A percentile compares a stretch with the other conserved stretches of the same genome.
phyloP scores from a whole-genome alignment of 2,329 filamentous ascomycete genomes.

The Fusarium pseudoanthophilum region DNA sequence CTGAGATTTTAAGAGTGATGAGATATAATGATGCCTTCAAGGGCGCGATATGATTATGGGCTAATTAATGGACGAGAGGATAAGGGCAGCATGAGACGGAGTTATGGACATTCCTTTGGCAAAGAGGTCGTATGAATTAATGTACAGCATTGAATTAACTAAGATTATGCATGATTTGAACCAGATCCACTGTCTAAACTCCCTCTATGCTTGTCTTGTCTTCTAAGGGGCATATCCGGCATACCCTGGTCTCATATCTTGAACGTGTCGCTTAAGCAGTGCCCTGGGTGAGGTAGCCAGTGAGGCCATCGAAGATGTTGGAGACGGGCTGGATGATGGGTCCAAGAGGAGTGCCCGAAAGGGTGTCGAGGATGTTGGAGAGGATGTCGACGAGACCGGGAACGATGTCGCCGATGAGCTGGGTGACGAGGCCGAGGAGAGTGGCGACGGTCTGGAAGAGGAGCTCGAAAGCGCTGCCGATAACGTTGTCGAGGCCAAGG shows the following conservation, averaged over 20 bases:
- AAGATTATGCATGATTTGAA: neutral
- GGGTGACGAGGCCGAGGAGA: slow-evolving; percentile 12
- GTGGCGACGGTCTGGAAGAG: slow-evolving; percentile 21
- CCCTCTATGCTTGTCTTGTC: neutral
- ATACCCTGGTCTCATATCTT: neutral
- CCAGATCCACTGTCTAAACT: slow-evolving; percentile 14
- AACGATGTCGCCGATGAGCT: slow-evolving; percentile 25
- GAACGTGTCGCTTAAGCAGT: neutral
- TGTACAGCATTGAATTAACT: slow-evolving; percentile 15
- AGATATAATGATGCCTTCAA: neutral
- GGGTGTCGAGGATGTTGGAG: slow-evolving; percentile 11
- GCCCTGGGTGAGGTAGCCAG: slow-evolving; percentile 8
- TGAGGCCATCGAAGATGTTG: neutral
- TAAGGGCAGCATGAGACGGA: neutral
- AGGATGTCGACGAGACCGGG: slow-evolving; percentile 22
- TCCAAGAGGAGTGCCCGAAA: slow-evolving; percentile 13
- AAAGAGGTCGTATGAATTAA: neutral
- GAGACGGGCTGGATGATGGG: slow-evolving; percentile 13
- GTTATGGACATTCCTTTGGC: neutral
- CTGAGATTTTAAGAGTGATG: neutral
- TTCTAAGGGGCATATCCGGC: neutral
- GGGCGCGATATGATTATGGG: neutral
- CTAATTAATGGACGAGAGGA: neutral
- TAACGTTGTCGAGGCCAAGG: slow-evolving; percentile 18
- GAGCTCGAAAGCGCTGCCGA: neutral